phyloP scores from a whole-genome alignment of 208 protist genomes.

The Naegleria gruberi region DNA sequence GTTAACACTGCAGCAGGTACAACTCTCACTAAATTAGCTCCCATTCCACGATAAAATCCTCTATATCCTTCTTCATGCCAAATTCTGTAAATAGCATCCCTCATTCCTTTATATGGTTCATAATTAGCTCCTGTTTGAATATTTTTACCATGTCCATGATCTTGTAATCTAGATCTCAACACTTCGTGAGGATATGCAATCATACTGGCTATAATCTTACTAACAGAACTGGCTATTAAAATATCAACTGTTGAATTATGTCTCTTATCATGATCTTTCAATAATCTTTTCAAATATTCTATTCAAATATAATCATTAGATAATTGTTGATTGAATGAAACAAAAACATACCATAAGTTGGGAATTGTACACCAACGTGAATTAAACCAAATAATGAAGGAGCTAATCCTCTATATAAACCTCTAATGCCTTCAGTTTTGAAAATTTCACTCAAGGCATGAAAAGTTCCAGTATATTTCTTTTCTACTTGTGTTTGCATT shows the following conservation, averaged over 20 bases:
- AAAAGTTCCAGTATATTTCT: conserved; percentile 34
- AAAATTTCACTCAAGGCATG: conserved; percentile 38
- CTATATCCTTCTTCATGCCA: conserved; percentile 37
- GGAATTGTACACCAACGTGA: conserved; percentile 55
- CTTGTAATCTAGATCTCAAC: conserved; percentile 47
- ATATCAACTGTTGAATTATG: neutral
- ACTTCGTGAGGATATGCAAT: conserved; percentile 51
- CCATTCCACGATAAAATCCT: conserved; percentile 48
- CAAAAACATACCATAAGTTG: conserved; percentile 46
- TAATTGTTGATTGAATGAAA: neutral
- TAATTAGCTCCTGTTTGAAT: neutral
- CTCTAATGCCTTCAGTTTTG: conserved; percentile 35
- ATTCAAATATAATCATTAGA: neutral
- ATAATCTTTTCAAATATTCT: neutral
- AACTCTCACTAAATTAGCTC: conserved; percentile 47
- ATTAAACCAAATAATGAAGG: conserved; percentile 46
- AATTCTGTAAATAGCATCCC: conserved; percentile 27
- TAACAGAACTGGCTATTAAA: conserved; percentile 28
- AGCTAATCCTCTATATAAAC: conserved; percentile 44
- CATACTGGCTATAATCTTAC: conserved; percentile 39
- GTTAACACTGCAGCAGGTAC: conserved; percentile 48
- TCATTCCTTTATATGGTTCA: conserved; percentile 18
- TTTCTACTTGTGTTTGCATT: conserved; percentile 29
- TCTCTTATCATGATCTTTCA: neutral
- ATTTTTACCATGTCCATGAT: conserved; percentile 10